These are phyloP conservation scores for Parafenestella ontariensis DNA, from an alignment of 2,329 filamentous ascomycete genomes.

Conservation along the genomic window DNA sequence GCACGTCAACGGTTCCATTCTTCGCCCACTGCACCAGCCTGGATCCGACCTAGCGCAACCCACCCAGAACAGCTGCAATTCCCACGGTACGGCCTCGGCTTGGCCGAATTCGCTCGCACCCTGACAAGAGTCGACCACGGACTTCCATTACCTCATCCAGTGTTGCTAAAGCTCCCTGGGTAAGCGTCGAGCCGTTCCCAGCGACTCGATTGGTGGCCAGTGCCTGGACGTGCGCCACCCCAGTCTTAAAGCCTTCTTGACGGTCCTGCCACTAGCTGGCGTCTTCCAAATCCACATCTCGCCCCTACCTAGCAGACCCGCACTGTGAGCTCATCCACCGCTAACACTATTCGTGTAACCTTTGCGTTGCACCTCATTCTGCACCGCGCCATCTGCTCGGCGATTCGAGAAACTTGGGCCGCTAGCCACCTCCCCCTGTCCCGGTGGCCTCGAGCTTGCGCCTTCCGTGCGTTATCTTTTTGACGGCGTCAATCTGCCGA, in stretches of 20 bases:
- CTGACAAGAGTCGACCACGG: constrained; percentile 30
- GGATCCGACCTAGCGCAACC: constrained; percentile 25
- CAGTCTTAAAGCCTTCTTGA: constrained; percentile 32
- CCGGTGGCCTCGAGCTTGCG: constrained; percentile 43
- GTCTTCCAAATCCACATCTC: constrained; percentile 39
- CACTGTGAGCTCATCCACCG: constrained; percentile 39
- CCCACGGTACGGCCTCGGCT: constrained; percentile 46
- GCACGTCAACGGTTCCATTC: constrained; percentile 26
- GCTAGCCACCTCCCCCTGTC: constrained; percentile 33
- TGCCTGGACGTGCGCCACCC: constrained; percentile 47
- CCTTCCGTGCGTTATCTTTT: constrained; percentile 49
- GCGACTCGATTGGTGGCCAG: constrained; percentile 42
- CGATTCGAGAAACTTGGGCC: constrained; percentile 42
- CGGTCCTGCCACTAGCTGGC: constrained; percentile 43
- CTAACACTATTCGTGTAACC: constrained; percentile 47
- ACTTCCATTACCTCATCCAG: constrained; percentile 48
- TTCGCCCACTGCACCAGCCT: constrained; percentile 35
- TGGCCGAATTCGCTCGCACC: constrained; percentile 35
- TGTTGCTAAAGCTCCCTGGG: constrained; percentile 42
- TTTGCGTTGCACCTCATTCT: constrained; percentile 43
- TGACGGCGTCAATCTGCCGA: constrained; percentile 51
- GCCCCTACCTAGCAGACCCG: constrained; percentile 30
- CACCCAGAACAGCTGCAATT: constrained; percentile 37
- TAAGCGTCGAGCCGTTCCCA: constrained; percentile 38
- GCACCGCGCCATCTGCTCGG: constrained; percentile 43